Base-by-base conservation (phyloP, 441 rosid genomes). In the Pelargonium citronellum region DNA sequence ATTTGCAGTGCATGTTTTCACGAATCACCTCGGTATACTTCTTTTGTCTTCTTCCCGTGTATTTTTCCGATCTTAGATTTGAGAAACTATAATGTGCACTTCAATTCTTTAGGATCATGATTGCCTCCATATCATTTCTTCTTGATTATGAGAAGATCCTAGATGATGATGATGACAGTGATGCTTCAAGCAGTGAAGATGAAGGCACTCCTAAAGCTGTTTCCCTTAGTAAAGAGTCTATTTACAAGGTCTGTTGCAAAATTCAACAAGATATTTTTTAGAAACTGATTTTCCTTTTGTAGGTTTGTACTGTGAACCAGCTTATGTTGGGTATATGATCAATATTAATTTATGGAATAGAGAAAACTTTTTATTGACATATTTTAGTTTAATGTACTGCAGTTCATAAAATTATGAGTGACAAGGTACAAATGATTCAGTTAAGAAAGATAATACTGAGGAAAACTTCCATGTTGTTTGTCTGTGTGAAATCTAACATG, bases 1-100 rank as follows among this genome's bases (percentile, higher is more conserved):
- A 86, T 94, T 76, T 94, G 99, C 78, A 83, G 65, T 72, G 96
- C 96, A 0, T 91, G 97, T 75, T 94, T 91, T 75, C 97, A 94
- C 79, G 71, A 91, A 30, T 86, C 96, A 43, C 83, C 97, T 47
- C 83, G 96, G 98, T 89, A 75, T 72, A 43, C 12, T 0, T 67
- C 69, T 53, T 51, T 57, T 66, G 39, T 44, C 55, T 70, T 53
- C n/a, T 74, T 64, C 24, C 39, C 67, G 16, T 83, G 20, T 27
- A 24, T 22, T 63, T 49, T 75, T 37, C 73, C 20, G 0, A 76
- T 7, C 24, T 44, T 13, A 62, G n/a, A 17, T 44, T 75, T 16
- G 39, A 79, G 73, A 70, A 72, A 72, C 53, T 65, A 41, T 15
- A 66, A 1, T 37, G 37, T 57, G 20, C 41, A 4, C 61, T 57